Conservation (phyloP, 345 rosid species). For the Syzygium grande region DNA sequence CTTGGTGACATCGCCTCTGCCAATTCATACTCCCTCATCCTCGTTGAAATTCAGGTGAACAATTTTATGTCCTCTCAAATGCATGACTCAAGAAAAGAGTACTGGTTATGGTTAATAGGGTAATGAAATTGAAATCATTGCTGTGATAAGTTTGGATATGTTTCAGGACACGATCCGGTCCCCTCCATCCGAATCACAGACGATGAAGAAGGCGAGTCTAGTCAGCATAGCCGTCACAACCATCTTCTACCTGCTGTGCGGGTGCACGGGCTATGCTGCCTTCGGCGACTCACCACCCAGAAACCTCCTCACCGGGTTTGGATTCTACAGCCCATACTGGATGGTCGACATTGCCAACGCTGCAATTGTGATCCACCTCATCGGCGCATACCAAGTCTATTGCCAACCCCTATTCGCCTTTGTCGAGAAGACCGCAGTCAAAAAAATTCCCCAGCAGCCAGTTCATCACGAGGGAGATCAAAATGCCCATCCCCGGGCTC, state of each 20-base stretch:
- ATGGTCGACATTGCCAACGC: conserved; percentile 57
- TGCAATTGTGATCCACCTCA: conserved; percentile 58
- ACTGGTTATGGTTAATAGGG: background rate
- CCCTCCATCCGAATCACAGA: conserved; percentile 32
- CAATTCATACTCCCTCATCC: conserved; percentile 28
- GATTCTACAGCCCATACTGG: conserved; percentile 70
- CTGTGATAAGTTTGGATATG: background rate
- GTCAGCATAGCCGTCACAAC: conserved; percentile 23
- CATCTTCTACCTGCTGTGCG: conserved; percentile 44
- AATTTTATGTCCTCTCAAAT: background rate
- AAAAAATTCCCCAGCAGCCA: conserved; percentile 24
- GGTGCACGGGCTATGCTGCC: conserved; percentile 66
- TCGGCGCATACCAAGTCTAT: conserved; percentile 73
- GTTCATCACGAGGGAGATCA: conserved; percentile 39
- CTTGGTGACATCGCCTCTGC: conserved; percentile 43
- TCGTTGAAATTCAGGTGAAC: conserved; percentile 31
- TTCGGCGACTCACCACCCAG: conserved; percentile 57
- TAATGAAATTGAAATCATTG: background rate
- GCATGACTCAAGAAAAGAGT: background rate
- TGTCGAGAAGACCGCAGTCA: conserved; percentile 27
- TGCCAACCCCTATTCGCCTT: conserved; percentile 65
- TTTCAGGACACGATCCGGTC: conserved; percentile 39
- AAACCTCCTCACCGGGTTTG: conserved; percentile 71
- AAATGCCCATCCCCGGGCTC: conserved; percentile 29
- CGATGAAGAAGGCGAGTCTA: conserved; percentile 38